phyloP scores from a whole-genome alignment of 306 rosid genomes.

The Rubus idaeus region DNA sequence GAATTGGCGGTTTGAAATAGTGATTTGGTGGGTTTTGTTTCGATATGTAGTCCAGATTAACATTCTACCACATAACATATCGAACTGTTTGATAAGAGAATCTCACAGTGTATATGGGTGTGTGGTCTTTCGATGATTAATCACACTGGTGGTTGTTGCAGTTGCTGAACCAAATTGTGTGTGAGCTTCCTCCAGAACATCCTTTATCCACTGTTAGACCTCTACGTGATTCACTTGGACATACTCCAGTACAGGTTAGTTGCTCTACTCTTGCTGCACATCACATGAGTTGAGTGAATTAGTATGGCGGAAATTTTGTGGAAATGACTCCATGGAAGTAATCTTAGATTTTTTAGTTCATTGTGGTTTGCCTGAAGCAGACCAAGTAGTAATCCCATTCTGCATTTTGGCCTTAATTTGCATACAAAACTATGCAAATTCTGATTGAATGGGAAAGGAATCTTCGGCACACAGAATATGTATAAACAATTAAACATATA shows the following conservation, averaged over 20 bases:
- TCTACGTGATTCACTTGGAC: slow-evolving; percentile 92
- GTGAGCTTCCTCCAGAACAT: slow-evolving; percentile 89
- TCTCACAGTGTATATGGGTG: neutral
- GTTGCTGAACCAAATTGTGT: slow-evolving; percentile 95
- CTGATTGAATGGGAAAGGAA: neutral
- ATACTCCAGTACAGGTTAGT: slow-evolving; percentile 89
- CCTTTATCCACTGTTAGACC: slow-evolving; percentile 74
- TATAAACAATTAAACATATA: neutral
- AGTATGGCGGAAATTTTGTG: neutral
- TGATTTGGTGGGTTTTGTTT: neutral
- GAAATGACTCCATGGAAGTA: neutral
- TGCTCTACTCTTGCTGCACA: slow-evolving; percentile 22
- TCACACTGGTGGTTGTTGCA: slow-evolving; percentile 38
- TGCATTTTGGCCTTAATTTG: neutral
- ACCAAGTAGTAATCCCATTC: neutral
- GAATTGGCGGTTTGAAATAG: neutral
- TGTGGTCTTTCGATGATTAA: slow-evolving; percentile 15
- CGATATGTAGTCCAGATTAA: neutral
- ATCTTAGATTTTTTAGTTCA: neutral
- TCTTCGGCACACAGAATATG: neutral
- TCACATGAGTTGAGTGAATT: slow-evolving; percentile 1
- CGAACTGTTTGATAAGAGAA: neutral
- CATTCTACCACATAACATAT: neutral
- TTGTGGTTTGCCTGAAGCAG: neutral
- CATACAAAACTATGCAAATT: neutral